These are phyloP conservation scores for Mimosa bimucronata DNA, from an alignment of 306 rosid genomes.

Conservation along the genomic window DNA sequence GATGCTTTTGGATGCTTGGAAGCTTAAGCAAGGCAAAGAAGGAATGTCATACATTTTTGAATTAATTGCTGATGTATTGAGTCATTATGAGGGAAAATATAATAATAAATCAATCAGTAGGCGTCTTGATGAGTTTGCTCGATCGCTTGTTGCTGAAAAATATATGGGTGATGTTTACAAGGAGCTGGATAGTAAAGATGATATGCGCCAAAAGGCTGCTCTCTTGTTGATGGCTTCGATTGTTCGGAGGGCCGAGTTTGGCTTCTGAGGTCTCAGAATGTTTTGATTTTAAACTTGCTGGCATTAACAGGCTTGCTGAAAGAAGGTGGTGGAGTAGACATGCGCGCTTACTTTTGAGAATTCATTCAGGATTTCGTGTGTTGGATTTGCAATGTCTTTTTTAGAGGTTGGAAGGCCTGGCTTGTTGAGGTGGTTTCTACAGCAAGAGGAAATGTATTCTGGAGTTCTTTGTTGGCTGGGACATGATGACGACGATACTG, in stretches of 20 bases:
- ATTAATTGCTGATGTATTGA: conserved; percentile 51
- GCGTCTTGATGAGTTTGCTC: conserved; percentile 68
- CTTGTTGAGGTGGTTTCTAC: conserved; percentile 74
- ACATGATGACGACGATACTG: conserved; percentile 78
- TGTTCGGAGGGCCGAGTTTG: conserved; percentile 66
- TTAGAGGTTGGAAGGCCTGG: conserved; percentile 88
- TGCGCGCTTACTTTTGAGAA: conserved; percentile 38
- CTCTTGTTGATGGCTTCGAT: conserved; percentile 65
- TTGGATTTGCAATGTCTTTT: conserved; percentile 88
- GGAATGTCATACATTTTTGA: conserved; percentile 56
- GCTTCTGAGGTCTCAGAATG: conserved; percentile 73
- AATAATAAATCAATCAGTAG: conserved; percentile 45
- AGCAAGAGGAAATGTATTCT: conserved; percentile 82
- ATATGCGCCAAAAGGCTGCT: conserved; percentile 65
- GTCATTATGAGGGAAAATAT: conserved; percentile 67
- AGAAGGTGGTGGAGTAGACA: too few species aligned
- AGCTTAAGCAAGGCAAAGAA: conserved; percentile 67
- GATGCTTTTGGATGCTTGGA: conserved; percentile 77
- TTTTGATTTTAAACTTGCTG: conserved; percentile 70
- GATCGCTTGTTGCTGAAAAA: conserved; percentile 51
- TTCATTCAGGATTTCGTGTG: conserved; percentile 58
- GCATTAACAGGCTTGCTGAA: conserved; percentile 51
- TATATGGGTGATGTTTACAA: conserved; percentile 57
- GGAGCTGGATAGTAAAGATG: conserved; percentile 69
- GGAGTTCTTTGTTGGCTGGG: conserved; percentile 71